A percentile compares a stretch with the other conserved stretches of the same genome.
Evolutionary conservation across 768 basidiomycete genomes (phyloP).

Genomic region (Mycena epipterygia): DNA sequence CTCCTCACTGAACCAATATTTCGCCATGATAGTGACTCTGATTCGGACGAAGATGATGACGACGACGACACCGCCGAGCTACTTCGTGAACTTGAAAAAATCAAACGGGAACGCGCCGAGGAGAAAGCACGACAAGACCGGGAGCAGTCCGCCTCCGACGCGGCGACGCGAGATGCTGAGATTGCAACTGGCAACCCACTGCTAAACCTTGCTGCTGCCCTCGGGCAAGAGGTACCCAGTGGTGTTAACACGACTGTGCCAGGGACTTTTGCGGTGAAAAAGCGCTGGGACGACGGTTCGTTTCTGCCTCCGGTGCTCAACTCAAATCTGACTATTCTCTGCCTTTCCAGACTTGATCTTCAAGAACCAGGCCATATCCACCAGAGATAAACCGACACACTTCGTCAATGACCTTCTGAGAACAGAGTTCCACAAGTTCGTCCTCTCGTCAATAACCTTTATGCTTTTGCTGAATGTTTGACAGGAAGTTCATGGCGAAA

Average conservation of each 20-base stretch:
- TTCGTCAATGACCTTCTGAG: slow-evolving; percentile 97
- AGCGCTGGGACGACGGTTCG: slow-evolving; percentile 95
- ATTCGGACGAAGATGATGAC: slow-evolving; percentile 68
- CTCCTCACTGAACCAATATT: neutral
- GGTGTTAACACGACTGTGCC: slow-evolving; percentile 81
- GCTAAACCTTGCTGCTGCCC: slow-evolving; percentile 90
- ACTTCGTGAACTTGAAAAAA: slow-evolving; percentile 97
- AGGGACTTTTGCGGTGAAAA: slow-evolving; percentile 91
- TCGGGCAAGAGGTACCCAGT: slow-evolving; percentile 77
- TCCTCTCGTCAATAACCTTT: slow-evolving; percentile 33
- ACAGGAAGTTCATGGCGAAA: slow-evolving; percentile 89
- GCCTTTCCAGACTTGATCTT: slow-evolving; percentile 86
- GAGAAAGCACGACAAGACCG: slow-evolving; percentile 89
- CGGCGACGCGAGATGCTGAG: slow-evolving; percentile 79
- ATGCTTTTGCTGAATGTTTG: slow-evolving; percentile 14
- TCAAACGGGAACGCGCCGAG: slow-evolving; percentile 94
- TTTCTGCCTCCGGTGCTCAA: slow-evolving; percentile 28
- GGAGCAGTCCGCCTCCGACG: slow-evolving; percentile 74
- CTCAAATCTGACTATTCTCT: slow-evolving; percentile 6
- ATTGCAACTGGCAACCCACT: slow-evolving; percentile 92
- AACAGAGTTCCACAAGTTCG: slow-evolving; percentile 94
- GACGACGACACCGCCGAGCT: slow-evolving; percentile 96
- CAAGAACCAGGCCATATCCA: slow-evolving; percentile 94
- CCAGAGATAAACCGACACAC: slow-evolving; percentile 76
- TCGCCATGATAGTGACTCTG: slow-evolving; percentile 56